Evolutionary conservation across 306 rosid species (phyloP), one percentile per base, ranked within the genome.

Genomic region (Cajanus cajan): DNA sequence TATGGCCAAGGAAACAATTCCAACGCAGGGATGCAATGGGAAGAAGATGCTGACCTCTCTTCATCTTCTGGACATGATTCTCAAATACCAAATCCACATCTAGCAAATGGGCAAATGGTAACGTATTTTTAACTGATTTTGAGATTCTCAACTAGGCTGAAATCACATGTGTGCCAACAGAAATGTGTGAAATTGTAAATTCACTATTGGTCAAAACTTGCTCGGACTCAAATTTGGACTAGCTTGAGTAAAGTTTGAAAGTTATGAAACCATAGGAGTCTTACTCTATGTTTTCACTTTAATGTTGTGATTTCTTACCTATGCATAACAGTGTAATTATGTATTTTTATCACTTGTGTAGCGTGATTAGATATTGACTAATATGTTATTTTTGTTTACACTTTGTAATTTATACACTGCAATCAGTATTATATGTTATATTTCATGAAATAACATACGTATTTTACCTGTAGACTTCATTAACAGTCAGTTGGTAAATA

Each of bases 21-120:
- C 76, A 83, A 81, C 79, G 75, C 85, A 1, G 87, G 95, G 82
- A 82, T 83, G 52, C 94, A 84, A 47, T 96, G 98, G 97, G 93
- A 87, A 14, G 98, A 91, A 85, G 98, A 95, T 82, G 89, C 91
- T 63, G 98, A 90, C n/a, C 84, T 91, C 44, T 96, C 97, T 52
- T 89, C 99, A 64, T 96, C 96, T 54, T 87, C 94, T 31, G 93
- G 99, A 75, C 97, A 90, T 73, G 98, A 91, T 84, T 88, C 99
- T 90, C 92, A 86, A 73, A 90, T 85, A 77, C 93, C 90, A 3
- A 86, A 90, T 71, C 94, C 93, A 8, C 96, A 78, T 82, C 88
- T 89, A 55, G 73, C 91, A 22, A 90, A 88, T 58, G 97, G 94
- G 70, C 95, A 90, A 41, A 88, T 68, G 78, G 98, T 95, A 91